phyloP scores from a whole-genome alignment of 352 stramenopile genomes.

The Globisporangium lucens region DNA sequence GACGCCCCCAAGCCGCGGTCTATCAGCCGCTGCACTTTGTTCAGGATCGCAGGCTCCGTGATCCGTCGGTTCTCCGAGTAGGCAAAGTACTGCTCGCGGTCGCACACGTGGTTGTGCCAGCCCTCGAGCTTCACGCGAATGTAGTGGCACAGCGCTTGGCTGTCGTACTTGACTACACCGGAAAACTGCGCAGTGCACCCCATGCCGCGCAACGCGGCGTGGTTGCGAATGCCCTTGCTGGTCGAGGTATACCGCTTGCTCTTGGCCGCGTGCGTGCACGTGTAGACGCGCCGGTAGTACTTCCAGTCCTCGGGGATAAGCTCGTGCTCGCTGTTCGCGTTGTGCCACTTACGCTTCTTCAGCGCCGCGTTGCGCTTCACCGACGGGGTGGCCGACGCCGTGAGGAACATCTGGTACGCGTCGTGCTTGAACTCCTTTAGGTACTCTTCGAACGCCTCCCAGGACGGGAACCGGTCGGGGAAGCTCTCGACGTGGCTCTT shows the following conservation, averaged over 20 bases:
- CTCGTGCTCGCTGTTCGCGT: constrained; percentile 1
- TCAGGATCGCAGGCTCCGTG: background rate
- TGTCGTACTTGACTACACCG: background rate
- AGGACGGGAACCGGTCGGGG: constrained; percentile 4
- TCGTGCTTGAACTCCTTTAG: background rate
- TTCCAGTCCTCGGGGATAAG: constrained; percentile 2
- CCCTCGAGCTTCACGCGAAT: background rate
- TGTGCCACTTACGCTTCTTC: constrained; percentile 1
- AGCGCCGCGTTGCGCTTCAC: background rate
- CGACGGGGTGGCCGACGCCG: background rate
- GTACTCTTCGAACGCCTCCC: background rate
- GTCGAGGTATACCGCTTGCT: background rate
- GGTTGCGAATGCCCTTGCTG: constrained; percentile 3
- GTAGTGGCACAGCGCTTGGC: background rate
- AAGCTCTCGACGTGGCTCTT: background rate
- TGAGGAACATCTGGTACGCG: constrained; percentile 2
- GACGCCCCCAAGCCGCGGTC: background rate
- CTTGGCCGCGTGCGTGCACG: constrained; percentile 4
- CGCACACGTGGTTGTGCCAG: constrained; percentile 1
- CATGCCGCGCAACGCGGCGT: background rate
- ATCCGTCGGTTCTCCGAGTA: background rate
- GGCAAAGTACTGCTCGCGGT: background rate
- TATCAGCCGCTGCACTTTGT: background rate
- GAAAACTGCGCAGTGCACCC: constrained; percentile 6
- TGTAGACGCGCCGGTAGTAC: constrained; percentile 13